Evolutionary conservation across 2,329 filamentous ascomycete species (phyloP).

Genomic region (Colletotrichum viniferum): DNA sequence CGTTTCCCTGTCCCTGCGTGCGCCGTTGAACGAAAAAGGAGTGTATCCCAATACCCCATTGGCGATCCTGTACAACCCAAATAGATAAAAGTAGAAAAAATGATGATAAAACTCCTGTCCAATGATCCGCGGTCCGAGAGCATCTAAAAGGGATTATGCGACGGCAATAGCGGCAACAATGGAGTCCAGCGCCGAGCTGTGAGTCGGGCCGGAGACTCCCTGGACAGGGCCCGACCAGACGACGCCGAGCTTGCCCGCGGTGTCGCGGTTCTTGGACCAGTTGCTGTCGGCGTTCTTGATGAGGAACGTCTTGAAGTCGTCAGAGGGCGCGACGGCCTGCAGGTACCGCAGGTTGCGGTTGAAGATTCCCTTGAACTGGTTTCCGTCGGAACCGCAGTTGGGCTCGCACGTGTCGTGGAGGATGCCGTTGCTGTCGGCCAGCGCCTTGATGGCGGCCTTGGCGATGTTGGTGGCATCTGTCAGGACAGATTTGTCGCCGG

Average conservation of each 20-base stretch:
- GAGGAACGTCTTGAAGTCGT: constrained; percentile 59
- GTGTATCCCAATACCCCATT: background rate
- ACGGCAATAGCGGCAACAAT: constrained; percentile 64
- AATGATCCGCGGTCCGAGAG: background rate
- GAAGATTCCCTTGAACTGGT: constrained; percentile 77
- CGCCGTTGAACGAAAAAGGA: background rate
- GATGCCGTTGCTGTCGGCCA: constrained; percentile 50
- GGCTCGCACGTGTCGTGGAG: constrained; percentile 54
- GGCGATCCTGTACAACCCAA: background rate
- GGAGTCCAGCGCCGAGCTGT: constrained; percentile 69
- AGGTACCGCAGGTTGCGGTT: constrained; percentile 67
- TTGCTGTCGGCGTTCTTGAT: constrained; percentile 67
- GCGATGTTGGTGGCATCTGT: constrained; percentile 52
- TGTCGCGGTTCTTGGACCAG: constrained; percentile 63
- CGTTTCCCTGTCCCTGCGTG: background rate
- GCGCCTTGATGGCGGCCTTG: constrained; percentile 50
- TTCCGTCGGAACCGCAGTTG: constrained; percentile 52
- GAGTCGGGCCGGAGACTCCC: constrained; percentile 58
- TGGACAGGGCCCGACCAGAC: constrained; percentile 68
- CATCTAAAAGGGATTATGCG: constrained; percentile 22
- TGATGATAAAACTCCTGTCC: background rate
- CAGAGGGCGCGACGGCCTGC: constrained; percentile 52
- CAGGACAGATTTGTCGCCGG: constrained; percentile 44
- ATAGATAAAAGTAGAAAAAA: background rate
- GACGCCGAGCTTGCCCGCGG: constrained; percentile 58